phyloP scores from a whole-genome alignment of 73 alveolate genomes.

The Loxodes magnus region DNA sequence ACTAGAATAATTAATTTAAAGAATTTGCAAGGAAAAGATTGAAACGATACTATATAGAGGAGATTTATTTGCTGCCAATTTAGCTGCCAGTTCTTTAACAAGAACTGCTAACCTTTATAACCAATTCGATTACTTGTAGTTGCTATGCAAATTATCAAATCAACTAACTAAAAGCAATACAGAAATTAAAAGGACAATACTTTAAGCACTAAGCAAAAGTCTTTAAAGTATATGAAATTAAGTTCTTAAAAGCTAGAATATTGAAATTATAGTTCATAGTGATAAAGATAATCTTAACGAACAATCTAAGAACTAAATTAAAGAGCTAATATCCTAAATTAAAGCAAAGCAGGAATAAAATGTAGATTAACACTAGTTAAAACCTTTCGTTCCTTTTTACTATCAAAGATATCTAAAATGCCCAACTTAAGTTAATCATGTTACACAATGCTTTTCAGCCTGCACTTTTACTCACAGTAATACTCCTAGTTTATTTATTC shows the following conservation, averaged over 20 bases:
- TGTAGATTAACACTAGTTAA: constrained; percentile 28
- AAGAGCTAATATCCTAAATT: background rate
- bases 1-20: constrained; percentile 33
- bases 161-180: constrained; percentile 18
- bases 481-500: constrained; percentile 27
- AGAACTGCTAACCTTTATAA: constrained; percentile 30
- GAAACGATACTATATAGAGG: constrained; percentile 40
- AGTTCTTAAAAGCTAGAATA: constrained; percentile 29
- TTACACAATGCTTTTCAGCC: constrained; percentile 41
- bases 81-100: constrained; percentile 34
- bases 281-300: constrained; percentile 9
- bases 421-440: constrained; percentile 62
- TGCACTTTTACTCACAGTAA: constrained; percentile 34
- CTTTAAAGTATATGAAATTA: constrained; percentile 34
- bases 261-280: constrained; percentile 39
- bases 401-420: constrained; percentile 35
- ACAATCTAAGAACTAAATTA: constrained; percentile 8
- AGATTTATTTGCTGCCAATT: constrained; percentile 25
- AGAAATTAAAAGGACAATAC: constrained; percentile 16
- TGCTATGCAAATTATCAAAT: constrained; percentile 37
- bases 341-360: constrained; percentile 14
- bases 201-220: constrained; percentile 17
- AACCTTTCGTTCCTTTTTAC: constrained; percentile 17
- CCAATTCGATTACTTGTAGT: constrained; percentile 21
- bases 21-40: constrained; percentile 28